Evolutionary conservation across 2,329 filamentous ascomycete species (phyloP).

Genomic region (Coniochaeta pulveracea): DNA sequence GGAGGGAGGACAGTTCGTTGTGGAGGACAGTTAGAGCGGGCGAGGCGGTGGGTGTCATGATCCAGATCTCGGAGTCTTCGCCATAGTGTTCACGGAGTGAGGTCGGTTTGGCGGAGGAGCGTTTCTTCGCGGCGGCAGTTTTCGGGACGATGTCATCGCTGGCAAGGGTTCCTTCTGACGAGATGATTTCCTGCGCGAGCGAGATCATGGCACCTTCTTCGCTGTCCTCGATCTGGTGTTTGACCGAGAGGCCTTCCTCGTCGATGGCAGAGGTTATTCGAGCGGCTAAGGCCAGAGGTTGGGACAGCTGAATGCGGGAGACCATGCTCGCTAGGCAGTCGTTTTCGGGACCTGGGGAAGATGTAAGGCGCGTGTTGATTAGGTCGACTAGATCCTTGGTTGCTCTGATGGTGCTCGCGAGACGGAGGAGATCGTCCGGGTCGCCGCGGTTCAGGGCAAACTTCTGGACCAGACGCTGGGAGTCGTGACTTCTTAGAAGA

Average conservation of each 20-base stretch:
- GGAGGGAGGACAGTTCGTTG: slow-evolving; percentile 47
- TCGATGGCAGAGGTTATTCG: slow-evolving; percentile 74
- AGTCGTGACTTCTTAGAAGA: slow-evolving; percentile 69
- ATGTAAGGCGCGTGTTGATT: slow-evolving; percentile 17
- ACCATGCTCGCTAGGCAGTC: slow-evolving; percentile 33
- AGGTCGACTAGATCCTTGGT: slow-evolving; percentile 53
- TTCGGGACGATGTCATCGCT: slow-evolving; percentile 44
- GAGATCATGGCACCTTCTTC: slow-evolving; percentile 60
- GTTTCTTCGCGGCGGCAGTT: slow-evolving; percentile 11
- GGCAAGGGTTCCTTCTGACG: slow-evolving; percentile 52
- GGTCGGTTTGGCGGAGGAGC: slow-evolving; percentile 5
- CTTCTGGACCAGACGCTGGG: slow-evolving; percentile 82
- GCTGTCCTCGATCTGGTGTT: slow-evolving; percentile 66
- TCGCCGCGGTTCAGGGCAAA: slow-evolving; percentile 90
- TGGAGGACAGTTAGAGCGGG: slow-evolving; percentile 56
- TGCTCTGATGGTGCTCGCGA: slow-evolving; percentile 70
- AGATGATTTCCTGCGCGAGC: slow-evolving; percentile 61
- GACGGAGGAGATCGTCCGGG: slow-evolving; percentile 74
- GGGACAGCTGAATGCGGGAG: slow-evolving; percentile 51
- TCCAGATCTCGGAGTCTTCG: slow-evolving; percentile 49
- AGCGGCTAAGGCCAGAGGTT: slow-evolving; percentile 56
- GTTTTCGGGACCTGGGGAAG: slow-evolving; percentile 3
- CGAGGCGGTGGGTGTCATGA: slow-evolving; percentile 61
- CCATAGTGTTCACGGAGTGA: slow-evolving; percentile 47
- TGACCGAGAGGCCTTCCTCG: slow-evolving; percentile 76